Evolutionary conservation across 345 rosid species (phyloP).

Genomic region (Eucalyptus coolabah): DNA sequence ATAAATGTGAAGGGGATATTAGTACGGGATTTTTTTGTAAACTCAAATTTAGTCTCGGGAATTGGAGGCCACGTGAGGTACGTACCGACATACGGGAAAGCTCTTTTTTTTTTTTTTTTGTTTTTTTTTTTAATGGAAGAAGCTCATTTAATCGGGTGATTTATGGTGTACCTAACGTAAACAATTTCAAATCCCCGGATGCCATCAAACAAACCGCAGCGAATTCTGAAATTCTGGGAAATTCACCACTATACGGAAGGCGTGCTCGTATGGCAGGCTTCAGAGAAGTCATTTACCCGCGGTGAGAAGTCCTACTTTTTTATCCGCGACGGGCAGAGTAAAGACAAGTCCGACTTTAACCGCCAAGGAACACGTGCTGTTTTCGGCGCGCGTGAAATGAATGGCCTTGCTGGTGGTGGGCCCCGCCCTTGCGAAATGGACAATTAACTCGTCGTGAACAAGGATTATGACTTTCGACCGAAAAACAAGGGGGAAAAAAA

Average conservation of each 20-base stretch:
- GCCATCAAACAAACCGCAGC: neutral
- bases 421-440: neutral
- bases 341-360: neutral
- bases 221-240: neutral
- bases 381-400: neutral
- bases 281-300: neutral
- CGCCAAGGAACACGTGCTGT: neutral
- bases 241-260: neutral
- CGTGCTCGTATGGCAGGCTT: neutral
- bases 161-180: neutral
- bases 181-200: neutral
- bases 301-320: neutral
- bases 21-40: neutral
- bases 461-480: neutral
- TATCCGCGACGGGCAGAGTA: neutral
- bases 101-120: neutral
- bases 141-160: neutral
- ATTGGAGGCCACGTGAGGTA: neutral
- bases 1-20: neutral
- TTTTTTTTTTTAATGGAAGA: neutral
- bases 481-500: no score
- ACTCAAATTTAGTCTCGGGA: neutral
- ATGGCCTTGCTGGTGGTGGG: neutral
- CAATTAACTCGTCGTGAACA: neutral
- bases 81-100: neutral